A percentile compares a stretch with the other conserved stretches of the same genome.
phyloP scores from a whole-genome alignment of 2,329 filamentous ascomycete species.

The Phaeosphaeriaceae sp. region DNA sequence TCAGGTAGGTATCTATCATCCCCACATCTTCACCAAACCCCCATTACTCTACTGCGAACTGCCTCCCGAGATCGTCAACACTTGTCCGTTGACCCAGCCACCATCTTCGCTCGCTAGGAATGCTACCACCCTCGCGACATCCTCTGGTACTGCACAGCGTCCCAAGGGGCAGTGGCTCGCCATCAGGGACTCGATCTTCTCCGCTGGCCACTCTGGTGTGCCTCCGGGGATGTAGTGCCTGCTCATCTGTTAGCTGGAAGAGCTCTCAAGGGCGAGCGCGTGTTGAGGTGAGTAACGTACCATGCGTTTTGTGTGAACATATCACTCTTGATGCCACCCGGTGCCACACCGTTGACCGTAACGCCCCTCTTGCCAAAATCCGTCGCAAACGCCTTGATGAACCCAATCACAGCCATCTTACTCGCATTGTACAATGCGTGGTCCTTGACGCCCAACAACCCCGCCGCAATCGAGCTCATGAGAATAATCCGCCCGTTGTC shows the following conservation, averaged over 20 bases:
- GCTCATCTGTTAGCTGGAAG: no score
- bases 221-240: slow-evolving; percentile 57
- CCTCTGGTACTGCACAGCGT: slow-evolving; percentile 57
- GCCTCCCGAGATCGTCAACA: slow-evolving; percentile 51
- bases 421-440: slow-evolving; percentile 75
- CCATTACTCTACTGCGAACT: slow-evolving; percentile 51
- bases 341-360: slow-evolving; percentile 76
- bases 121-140: slow-evolving; percentile 51
- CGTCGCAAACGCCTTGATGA: slow-evolving; percentile 74
- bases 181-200: slow-evolving; percentile 60
- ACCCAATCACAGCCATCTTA: slow-evolving; percentile 76
- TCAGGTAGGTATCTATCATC: no score
- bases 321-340: slow-evolving; percentile 76
- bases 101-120: slow-evolving; percentile 50
- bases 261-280: no score
- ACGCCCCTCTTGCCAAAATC: slow-evolving; percentile 73
- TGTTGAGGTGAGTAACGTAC: no score
- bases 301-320: slow-evolving; percentile 74
- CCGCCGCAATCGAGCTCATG: slow-evolving; percentile 74
- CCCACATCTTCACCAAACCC: no score
- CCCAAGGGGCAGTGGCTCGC: slow-evolving; percentile 58
- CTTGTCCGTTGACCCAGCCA: slow-evolving; percentile 51
- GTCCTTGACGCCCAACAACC: slow-evolving; percentile 71
- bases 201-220: slow-evolving; percentile 56
- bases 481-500: slow-evolving; percentile 75